Percentiles rank a stretch among this genome's conserved stretches.
These are phyloP conservation scores for Tilletia horrida DNA, from an alignment of 1,284 basidiomycete species.

Conservation along the genomic window DNA sequence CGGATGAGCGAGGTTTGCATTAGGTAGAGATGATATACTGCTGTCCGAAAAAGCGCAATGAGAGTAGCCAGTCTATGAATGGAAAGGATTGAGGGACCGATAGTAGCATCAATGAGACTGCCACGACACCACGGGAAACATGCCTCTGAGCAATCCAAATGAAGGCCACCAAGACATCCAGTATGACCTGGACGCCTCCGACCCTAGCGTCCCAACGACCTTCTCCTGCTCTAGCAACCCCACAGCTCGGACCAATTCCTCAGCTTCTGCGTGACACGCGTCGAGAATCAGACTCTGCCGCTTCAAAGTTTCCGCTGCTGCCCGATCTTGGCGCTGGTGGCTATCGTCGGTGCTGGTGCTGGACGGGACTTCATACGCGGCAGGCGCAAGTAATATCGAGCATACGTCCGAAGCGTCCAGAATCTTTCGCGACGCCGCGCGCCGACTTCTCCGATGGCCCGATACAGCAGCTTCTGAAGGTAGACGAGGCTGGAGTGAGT, in stretches of 20 bases:
- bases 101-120: no score
- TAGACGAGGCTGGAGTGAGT: neutral
- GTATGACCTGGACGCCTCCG: neutral
- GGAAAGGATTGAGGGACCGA: no score
- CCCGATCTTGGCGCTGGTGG: neutral
- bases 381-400: slow-evolving; percentile 7
- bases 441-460: slow-evolving; percentile 1
- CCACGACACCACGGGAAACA: slow-evolving; percentile 8
- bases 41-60: no score
- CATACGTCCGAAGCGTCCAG: slow-evolving; percentile 3
- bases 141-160: slow-evolving; percentile 7
- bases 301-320: neutral
- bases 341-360: neutral
- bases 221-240: neutral
- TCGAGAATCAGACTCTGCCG: neutral
- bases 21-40: no score
- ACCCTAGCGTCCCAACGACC: neutral
- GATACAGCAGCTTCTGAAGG: neutral
- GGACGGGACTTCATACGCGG: neutral
- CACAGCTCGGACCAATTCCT: neutral
- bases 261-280: slow-evolving; percentile 1
- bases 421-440: neutral
- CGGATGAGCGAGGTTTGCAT: no score
- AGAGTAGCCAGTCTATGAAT: no score
- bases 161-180: slow-evolving; percentile 3